phyloP scores from a whole-genome alignment of 768 basidiomycete genomes.

The Boletus reticuloceps region DNA sequence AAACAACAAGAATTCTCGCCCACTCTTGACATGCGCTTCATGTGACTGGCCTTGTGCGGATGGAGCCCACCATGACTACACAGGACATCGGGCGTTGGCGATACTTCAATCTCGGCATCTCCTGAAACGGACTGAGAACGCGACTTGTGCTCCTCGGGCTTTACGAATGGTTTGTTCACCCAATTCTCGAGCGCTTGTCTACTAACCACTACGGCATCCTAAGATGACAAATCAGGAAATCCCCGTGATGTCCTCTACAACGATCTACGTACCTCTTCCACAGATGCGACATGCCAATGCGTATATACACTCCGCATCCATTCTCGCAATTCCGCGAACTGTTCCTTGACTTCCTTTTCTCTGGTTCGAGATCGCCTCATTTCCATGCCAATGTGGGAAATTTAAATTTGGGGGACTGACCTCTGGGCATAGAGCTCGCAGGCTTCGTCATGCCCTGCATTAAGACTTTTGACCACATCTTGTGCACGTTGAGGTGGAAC shows the following conservation, averaged over 20 bases:
- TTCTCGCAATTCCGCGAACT: slow-evolving; percentile 50
- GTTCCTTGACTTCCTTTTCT: slow-evolving; percentile 38
- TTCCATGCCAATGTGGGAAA: slow-evolving; percentile 15
- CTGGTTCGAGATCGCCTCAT: slow-evolving; percentile 31
- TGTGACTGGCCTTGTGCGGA: slow-evolving; percentile 53
- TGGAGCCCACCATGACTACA: slow-evolving; percentile 65
- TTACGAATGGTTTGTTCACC: slow-evolving; percentile 41
- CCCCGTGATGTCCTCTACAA: not conserved
- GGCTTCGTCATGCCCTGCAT: slow-evolving; percentile 51
- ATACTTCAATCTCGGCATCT: slow-evolving; percentile 19
- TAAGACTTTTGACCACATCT: slow-evolving; percentile 52
- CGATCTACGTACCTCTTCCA: slow-evolving; percentile 43
- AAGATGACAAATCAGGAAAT: slow-evolving; percentile 14
- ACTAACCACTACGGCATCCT: slow-evolving; percentile 62
- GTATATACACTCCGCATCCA: slow-evolving; percentile 60
- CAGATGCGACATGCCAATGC: slow-evolving; percentile 53
- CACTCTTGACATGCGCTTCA: slow-evolving; percentile 70
- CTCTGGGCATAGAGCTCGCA: slow-evolving; percentile 48
- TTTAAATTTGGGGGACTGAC: slow-evolving; percentile 35
- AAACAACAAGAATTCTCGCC: slow-evolving; percentile 4
- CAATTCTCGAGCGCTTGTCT: slow-evolving; percentile 59
- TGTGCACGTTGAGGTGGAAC: slow-evolving; percentile 55
- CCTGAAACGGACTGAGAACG: slow-evolving; percentile 15
- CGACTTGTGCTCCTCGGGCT: slow-evolving; percentile 21
- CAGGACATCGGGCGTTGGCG: slow-evolving; percentile 44